Percentiles rank a stretch among this genome's conserved stretches.
Conservation (phyloP, 352 stramenopile genomes). For the Globisporangium cylindrosporum region DNA sequence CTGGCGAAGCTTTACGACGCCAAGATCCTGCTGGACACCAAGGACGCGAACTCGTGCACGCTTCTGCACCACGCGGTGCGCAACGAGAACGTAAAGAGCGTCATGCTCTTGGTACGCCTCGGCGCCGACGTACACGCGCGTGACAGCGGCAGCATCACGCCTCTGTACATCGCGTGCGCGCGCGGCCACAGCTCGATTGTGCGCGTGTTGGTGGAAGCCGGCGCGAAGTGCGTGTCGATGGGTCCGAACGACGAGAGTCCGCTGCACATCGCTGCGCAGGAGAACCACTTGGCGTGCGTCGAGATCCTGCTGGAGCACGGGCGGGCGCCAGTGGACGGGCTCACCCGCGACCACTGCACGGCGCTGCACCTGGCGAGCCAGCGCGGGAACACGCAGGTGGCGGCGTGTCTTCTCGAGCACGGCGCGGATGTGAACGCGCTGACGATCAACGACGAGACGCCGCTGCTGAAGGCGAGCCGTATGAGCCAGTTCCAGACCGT, state of each 20-base stretch:
- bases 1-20: constrained; percentile 49
- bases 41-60: constrained; percentile 44
- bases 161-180: constrained; percentile 77
- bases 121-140: constrained; percentile 62
- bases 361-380: constrained; percentile 76
- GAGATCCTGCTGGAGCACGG: constrained; percentile 52
- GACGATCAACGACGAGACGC: constrained; percentile 62
- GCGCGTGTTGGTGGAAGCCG: constrained; percentile 52
- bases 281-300: constrained; percentile 75
- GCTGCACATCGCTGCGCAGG: constrained; percentile 78
- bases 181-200: constrained; percentile 61
- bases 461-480: constrained; percentile 75
- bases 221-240: constrained; percentile 47
- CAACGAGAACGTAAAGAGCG: constrained; percentile 48
- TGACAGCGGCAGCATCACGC: constrained; percentile 61
- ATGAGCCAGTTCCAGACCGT: constrained; percentile 82
- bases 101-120: constrained; percentile 56
- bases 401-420: constrained; percentile 58
- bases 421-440: constrained; percentile 66
- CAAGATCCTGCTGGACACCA: constrained; percentile 38
- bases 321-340: constrained; percentile 45
- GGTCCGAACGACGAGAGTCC: constrained; percentile 72
- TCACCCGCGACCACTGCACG: constrained; percentile 62
- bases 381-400: constrained; percentile 71
- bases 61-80: constrained; percentile 66